Evolutionary conservation across 495 filamentous ascomycete species (phyloP), one percentile per base, ranked within the genome.

Genomic region (Haplographium delicatum): DNA sequence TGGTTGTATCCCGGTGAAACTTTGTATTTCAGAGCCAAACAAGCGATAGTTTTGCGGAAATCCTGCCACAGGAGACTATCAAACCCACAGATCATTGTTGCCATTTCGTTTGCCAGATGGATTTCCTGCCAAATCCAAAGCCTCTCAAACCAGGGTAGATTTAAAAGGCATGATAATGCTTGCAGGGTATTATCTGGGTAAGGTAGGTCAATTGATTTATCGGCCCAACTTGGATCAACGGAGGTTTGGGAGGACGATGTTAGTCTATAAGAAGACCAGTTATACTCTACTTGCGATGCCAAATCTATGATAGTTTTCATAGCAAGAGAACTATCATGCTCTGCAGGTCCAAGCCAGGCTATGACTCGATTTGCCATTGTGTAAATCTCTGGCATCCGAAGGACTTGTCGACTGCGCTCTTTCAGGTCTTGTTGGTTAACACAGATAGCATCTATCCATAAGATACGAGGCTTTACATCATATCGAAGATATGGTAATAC

Each of bases 371-470:
- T 41, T 5, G 66, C 63, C 13, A 30, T 30, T 4, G 30, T 39
- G 30, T 65, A 71, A 13, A 71, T 62, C 5, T 59, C 46, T 0
- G 50, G 47, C 65, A 69, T 71, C 4, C 60, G 41, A 1, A 33
- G 33, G 3, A 71, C 59, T 50, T 71, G 68, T 1, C 47, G 37
- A 15, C 48, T 57, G 13, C 60, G 61, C 45, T 71, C 68, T 5
- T 43, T 28, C 1, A 47, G 30, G 47, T 68, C 50, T 2, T 49
- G n/a, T 50, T 68, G 66, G 34, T 69, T 60, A 47, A 69, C 65
- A 46, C 66, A 68, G 19, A 67, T 52, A 13, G 58, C 61, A 45
- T 68, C 63, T 19, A 68, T 56, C 66, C 65, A 69, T 0, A 69
- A 18, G 5, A 46, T 16, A 3, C 63, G 55, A 22, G 48, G 26